Base-by-base conservation (phyloP, 345 rosid genomes). In the Punica granatum region DNA sequence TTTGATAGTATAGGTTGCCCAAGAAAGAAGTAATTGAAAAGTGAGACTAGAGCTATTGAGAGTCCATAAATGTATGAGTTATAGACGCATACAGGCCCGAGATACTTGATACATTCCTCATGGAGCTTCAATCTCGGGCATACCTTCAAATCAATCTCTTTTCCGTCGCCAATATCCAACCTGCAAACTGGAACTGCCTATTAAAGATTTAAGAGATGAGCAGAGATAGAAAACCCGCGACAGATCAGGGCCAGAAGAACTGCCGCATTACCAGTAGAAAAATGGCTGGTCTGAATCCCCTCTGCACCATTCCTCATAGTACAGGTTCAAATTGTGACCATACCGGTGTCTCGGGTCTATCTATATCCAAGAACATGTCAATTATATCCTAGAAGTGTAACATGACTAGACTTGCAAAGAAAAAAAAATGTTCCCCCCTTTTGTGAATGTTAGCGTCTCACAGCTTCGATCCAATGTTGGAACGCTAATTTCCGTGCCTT, bases 311-410 rank as follows among this genome's bases (percentile, higher is more conserved):
- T 77, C 90, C 39, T 87, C 84, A 31, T 83, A 90, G 77, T 92
- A 92, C 21, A 16, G 10, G 80, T 85, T 92, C 76, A 90, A 75
- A 70, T 71, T 77, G 78, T 86, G 96, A 59, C 96, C 96, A 70
- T 86, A 92, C 10, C 96, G 86, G 67, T 92, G 98, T 69, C 96
- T 83, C n/a, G 97, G 93, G 76, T 92, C 98, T 74, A 88, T 90
- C 98, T 92, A 67, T 62, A 46, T 46, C 51, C 51, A 11, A 37
- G 11, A 37, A 11, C 41, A 37, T 37, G n/a, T n/a, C n/a, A n/a
- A n/a, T n/a, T n/a, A n/a, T n/a, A n/a, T n/a, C n/a, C n/a, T n/a
- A n/a, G n/a, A n/a, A n/a, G n/a, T n/a, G n/a, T n/a, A n/a, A n/a
- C n/a, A n/a, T n/a, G n/a, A n/a, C n/a, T n/a, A n/a, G n/a, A n/a